A percentile compares a stretch with the other conserved stretches of the same genome.
phyloP scores from a whole-genome alignment of 176 grass and related monocot genomes.

The Eleusine coracana region DNA sequence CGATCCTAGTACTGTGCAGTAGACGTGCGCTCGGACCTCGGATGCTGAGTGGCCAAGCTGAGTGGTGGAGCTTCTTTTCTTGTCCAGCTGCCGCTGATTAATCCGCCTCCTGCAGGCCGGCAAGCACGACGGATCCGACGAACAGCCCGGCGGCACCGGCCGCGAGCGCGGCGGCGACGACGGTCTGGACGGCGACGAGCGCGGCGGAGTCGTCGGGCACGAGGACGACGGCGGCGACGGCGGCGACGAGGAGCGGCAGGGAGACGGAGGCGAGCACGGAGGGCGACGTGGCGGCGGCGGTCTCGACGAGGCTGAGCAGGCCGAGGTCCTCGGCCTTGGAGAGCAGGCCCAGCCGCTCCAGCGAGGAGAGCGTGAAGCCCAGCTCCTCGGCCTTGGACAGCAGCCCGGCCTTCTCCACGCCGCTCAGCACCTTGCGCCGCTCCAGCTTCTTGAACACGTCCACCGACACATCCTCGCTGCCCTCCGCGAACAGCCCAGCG shows the following conservation, averaged over 20 bases:
- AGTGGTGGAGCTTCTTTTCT: not conserved
- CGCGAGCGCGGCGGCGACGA: slow-evolving; percentile 53
- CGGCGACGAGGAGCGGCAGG: slow-evolving; percentile 77
- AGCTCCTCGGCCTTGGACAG: slow-evolving; percentile 95
- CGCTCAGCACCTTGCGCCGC: slow-evolving; percentile 86
- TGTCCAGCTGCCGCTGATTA: not conserved
- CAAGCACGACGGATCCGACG: slow-evolving; percentile 77
- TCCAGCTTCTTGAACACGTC: slow-evolving; percentile 95
- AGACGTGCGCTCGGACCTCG: not conserved
- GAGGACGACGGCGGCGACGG: slow-evolving; percentile 63
- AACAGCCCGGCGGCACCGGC: slow-evolving; percentile 68
- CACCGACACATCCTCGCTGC: slow-evolving; percentile 73
- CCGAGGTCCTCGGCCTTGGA: slow-evolving; percentile 94
- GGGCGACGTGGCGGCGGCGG: slow-evolving; percentile 57
- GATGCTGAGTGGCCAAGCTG: not conserved
- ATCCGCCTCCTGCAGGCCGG: slow-evolving; percentile 79
- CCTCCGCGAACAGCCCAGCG: slow-evolving; percentile 84
- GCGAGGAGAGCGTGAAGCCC: slow-evolving; percentile 82
- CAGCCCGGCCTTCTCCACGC: slow-evolving; percentile 84
- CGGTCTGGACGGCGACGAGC: slow-evolving; percentile 62
- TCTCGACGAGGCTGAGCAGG: slow-evolving; percentile 93
- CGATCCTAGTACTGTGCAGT: not conserved
- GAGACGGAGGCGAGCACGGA: slow-evolving; percentile 81
- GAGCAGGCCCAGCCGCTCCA: slow-evolving; percentile 72
- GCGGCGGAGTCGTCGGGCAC: slow-evolving; percentile 85